Percentiles rank a stretch among this genome's conserved stretches.
Conservation (phyloP, 2,329 filamentous ascomycete genomes). For the Helicocarpus griseus region DNA sequence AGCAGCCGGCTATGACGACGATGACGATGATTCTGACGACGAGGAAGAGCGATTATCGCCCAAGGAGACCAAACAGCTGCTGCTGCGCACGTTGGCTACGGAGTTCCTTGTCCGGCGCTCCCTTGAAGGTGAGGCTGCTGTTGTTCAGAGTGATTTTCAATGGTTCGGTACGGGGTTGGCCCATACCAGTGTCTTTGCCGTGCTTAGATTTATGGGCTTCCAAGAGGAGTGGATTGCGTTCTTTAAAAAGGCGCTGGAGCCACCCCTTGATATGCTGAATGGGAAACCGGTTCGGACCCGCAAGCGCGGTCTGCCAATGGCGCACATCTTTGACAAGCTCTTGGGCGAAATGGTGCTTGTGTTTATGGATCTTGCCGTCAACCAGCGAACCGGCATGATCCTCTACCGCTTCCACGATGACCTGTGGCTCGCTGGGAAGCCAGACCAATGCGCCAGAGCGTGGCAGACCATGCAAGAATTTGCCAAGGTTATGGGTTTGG, state of each 20-base stretch:
- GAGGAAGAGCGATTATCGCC: conserved; percentile 10
- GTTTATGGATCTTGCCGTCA: conserved; percentile 39
- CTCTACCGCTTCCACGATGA: conserved; percentile 42
- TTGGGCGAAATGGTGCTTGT: conserved; percentile 41
- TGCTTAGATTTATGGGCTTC: conserved; percentile 39
- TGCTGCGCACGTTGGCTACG: conserved; percentile 31
- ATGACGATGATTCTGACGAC: conserved; percentile 12
- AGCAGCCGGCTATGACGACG: conserved; percentile 17
- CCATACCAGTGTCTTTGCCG: conserved; percentile 35
- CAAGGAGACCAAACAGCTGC: conserved; percentile 29
- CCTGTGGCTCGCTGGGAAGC: conserved; percentile 39
- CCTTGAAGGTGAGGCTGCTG: conserved; percentile 25
- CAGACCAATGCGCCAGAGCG: conserved; percentile 30
- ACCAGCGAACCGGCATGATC: conserved; percentile 33
- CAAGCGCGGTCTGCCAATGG: conserved; percentile 37
- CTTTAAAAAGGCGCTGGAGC: conserved; percentile 37
- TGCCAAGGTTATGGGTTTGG: conserved; percentile 32
- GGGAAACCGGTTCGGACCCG: conserved; percentile 32
- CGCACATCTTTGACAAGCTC: conserved; percentile 38
- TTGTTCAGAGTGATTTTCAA: conserved; percentile 35
- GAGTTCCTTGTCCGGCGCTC: conserved; percentile 28
- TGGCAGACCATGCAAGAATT: conserved; percentile 38
- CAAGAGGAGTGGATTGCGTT: conserved; percentile 34
- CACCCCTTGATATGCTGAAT: conserved; percentile 33
- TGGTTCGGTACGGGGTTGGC: conserved; percentile 37